These are phyloP conservation scores for Lepidium didymum DNA, from an alignment of 345 rosid species.

Conservation along the genomic window DNA sequence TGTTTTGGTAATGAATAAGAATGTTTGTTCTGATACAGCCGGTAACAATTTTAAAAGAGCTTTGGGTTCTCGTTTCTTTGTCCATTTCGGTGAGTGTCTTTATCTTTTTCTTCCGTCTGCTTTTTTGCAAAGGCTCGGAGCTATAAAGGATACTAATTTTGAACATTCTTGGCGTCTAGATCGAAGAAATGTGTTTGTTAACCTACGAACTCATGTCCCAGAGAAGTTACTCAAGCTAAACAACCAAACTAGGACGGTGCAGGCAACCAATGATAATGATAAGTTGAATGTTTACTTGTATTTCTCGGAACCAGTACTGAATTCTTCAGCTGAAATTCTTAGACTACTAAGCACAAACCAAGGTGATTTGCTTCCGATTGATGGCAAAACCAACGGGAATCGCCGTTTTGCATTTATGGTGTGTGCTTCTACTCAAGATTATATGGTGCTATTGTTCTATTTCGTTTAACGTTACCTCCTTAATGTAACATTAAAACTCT, in stretches of 20 bases:
- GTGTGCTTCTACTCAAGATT: slow-evolving; percentile 14
- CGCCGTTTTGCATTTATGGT: slow-evolving; percentile 81
- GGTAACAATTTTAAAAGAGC: slow-evolving; percentile 69
- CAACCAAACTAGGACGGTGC: slow-evolving; percentile 56
- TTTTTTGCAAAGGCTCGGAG: background rate
- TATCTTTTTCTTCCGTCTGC: background rate
- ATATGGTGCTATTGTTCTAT: background rate
- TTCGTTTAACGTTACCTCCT: background rate
- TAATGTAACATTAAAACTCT: background rate
- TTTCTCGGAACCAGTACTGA: slow-evolving; percentile 73
- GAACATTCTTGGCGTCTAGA: slow-evolving; percentile 34
- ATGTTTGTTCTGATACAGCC: slow-evolving; percentile 63
- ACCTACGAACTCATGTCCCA: slow-evolving; percentile 60
- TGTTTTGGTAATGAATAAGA: slow-evolving; percentile 64
- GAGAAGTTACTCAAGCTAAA: slow-evolving; percentile 64
- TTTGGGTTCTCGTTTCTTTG: slow-evolving; percentile 53
- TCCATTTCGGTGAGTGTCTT: slow-evolving; percentile 66
- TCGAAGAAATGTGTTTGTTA: slow-evolving; percentile 58
- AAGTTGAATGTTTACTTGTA: slow-evolving; percentile 65
- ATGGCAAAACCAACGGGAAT: slow-evolving; percentile 47
- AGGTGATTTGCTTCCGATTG: slow-evolving; percentile 54
- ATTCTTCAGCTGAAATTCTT: slow-evolving; percentile 58
- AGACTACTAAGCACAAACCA: slow-evolving; percentile 43
- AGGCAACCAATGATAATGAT: slow-evolving; percentile 60
- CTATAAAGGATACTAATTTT: background rate